Base-by-base conservation (phyloP, 805 yeast species). In the Candida silvicultrix region DNA sequence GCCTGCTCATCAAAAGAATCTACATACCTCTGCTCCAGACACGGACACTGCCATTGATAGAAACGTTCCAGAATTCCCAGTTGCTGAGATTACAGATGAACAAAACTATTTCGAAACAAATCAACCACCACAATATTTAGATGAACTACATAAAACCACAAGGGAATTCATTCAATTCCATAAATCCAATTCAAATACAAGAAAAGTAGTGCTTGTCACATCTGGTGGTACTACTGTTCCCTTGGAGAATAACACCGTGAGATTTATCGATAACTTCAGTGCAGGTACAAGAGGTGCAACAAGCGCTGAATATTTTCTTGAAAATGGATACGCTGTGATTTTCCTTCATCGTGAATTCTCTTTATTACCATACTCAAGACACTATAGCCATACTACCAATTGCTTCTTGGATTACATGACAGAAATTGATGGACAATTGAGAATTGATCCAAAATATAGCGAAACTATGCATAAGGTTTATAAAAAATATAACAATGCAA, bases 181-280 rank as follows among this genome's bases (percentile, higher is more conserved):
- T 57, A 52, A 62, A 14, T 47, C 53, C 2, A 7, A 18, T 4
- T 5, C 23, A 5, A 54, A 61, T 34, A 65, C 69, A 44, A 66
- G 69, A 44, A 78, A 74, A 41, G 77, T 92, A 14, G 98, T 81
- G 0, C 68, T 92, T 40, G 95, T 92, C 3, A 94, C 99, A 0
- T 81, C 92, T 9, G 99, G 99, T 21, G 99, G 99, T 20, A 94
- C 99, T 1, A 92, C 97, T 0, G 99, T 94, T 0, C 99, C 99
- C 0, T 70, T 94, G 53, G 99, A 94, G 59, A 90, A 89, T 65
- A 94, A 94, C 60, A 94, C 99, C 0, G 99, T 94, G 7, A 69
- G 99, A 44, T 94, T 94, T 65, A 89, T 94, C 58, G 99, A 94
- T 66, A 94, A 94, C 60, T 94, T 94, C 64, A 83, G 94, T 52